Conservation (phyloP, 441 rosid species). For the Aleurites moluccanus region DNA sequence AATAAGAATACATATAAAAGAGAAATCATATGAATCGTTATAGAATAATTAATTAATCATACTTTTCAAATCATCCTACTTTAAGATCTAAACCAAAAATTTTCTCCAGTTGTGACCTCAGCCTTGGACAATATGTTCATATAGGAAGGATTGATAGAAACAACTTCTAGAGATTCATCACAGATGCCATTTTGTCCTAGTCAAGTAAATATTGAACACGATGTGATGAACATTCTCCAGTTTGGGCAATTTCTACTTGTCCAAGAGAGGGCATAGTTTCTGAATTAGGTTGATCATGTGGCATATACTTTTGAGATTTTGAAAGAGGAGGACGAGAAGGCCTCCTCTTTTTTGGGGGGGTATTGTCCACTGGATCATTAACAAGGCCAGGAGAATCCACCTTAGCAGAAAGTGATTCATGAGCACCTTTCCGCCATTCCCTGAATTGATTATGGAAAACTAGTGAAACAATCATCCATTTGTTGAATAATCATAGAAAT, state of each 20-base stretch:
- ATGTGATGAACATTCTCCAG: background rate
- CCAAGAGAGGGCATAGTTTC: background rate
- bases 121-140: background rate
- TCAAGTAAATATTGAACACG: background rate
- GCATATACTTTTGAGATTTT: background rate
- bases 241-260: background rate
- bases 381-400: conserved; percentile 1
- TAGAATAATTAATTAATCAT: background rate
- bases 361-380: background rate
- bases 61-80: conserved; percentile 1
- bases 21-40: background rate
- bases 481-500: background rate
- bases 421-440: conserved; percentile 12
- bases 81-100: background rate
- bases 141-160: background rate
- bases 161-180: background rate
- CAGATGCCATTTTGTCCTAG: background rate
- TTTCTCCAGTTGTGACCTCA: background rate
- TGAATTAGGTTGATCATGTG: conserved; percentile 10
- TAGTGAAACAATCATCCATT: background rate
- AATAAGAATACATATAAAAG: background rate
- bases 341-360: background rate
- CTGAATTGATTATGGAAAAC: background rate
- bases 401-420: conserved; percentile 1
- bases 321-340: conserved; percentile 3